These are phyloP conservation scores for Neonectria magnoliae DNA, from an alignment of 2,329 filamentous ascomycete genomes.

Conservation along the genomic window DNA sequence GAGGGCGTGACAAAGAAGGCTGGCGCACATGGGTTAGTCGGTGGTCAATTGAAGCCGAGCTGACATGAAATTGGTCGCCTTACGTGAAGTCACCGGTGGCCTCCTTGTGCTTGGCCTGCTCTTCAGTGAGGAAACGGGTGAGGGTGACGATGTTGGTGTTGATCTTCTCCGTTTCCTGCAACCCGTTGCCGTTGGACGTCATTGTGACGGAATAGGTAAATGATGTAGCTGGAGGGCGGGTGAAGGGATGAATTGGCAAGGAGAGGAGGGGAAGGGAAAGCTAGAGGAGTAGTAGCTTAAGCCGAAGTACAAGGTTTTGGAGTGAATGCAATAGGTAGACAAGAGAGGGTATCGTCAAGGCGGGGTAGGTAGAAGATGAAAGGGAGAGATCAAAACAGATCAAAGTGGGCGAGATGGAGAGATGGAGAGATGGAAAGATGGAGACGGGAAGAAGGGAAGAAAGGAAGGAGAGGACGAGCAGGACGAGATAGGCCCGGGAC, in stretches of 20 bases:
- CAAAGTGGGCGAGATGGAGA: conserved; percentile 20
- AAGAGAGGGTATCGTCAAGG: conserved; percentile 24
- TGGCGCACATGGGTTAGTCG: conserved; percentile 51
- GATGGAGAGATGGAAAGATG: conserved; percentile 21
- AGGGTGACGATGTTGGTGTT: conserved; percentile 97
- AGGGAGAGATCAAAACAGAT: conserved; percentile 32
- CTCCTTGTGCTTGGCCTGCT: conserved; percentile 91
- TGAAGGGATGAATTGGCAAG: conserved; percentile 20
- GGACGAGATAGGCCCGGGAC: conserved; percentile 32
- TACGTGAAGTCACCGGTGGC: conserved; percentile 99
- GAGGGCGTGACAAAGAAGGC: conserved; percentile 94
- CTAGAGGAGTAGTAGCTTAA: conserved; percentile 27
- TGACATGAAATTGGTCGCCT: conserved; percentile 45
- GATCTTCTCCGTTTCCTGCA: conserved; percentile 76
- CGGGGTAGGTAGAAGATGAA: conserved; percentile 16
- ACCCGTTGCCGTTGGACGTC: conserved; percentile 54
- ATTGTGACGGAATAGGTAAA: conserved; percentile 42
- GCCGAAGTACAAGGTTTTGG: conserved; percentile 31
- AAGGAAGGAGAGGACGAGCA: conserved; percentile 6
- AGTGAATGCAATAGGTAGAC: conserved; percentile 7
- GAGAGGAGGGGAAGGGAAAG: conserved; percentile 19
- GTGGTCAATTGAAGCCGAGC: conserved; percentile 18
- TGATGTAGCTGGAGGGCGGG: conserved; percentile 26
- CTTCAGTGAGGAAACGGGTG: conserved; percentile 94
- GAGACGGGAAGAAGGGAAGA: conserved; percentile 19